These are phyloP conservation scores for Rhododendron vialii DNA, from an alignment of 148 eudicot species.

Conservation along the genomic window DNA sequence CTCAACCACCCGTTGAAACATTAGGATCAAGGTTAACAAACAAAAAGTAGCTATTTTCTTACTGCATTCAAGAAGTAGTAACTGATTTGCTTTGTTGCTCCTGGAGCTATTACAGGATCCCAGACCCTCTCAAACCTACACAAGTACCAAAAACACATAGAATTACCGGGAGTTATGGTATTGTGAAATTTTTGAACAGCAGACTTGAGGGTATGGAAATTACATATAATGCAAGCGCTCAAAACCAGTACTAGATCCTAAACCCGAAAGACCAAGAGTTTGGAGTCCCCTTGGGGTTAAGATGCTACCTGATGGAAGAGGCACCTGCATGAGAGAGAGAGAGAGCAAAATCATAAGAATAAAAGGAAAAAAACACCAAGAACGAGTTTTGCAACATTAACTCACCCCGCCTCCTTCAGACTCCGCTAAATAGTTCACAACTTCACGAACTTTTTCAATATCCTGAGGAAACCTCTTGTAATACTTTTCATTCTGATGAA, in stretches of 20 bases:
- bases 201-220: constrained; percentile 16
- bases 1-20: background rate
- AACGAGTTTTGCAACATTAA: background rate
- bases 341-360: background rate
- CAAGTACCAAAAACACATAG: background rate
- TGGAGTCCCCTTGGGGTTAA: constrained; percentile 87
- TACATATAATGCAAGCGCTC: constrained; percentile 91
- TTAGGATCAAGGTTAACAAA: background rate
- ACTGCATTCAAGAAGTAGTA: constrained; percentile 78
- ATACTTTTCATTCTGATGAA: constrained; percentile 71
- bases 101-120: constrained; percentile 82
- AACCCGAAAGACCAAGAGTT: constrained; percentile 78
- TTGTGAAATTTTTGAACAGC: background rate
- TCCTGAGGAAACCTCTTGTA: constrained; percentile 91
- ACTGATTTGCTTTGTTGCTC: constrained; percentile 72
- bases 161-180: background rate
- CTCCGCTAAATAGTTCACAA: constrained; percentile 61
- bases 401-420: constrained; percentile 87
- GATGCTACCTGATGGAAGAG: constrained; percentile 90
- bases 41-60: constrained; percentile 23
- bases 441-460: constrained; percentile 59
- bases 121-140: constrained; percentile 88
- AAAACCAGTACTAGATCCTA: constrained; percentile 86
- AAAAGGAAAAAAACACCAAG: background rate
- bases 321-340: constrained; percentile 39